phyloP scores from a whole-genome alignment of 169 alveolate species.

The Eimeria sp. region DNA sequence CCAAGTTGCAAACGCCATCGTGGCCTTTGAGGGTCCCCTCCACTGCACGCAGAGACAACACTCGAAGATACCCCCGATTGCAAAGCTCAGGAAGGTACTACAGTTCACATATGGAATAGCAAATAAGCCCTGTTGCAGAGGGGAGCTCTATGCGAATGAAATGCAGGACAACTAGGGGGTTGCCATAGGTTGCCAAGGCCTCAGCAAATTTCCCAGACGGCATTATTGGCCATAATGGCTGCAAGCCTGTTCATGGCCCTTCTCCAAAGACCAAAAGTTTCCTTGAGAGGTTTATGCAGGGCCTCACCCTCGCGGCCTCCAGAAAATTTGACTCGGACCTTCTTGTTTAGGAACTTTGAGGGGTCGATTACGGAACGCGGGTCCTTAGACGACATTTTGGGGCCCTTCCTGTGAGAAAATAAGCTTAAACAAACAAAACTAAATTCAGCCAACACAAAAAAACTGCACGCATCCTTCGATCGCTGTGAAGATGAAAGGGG shows the following conservation, averaged over 20 bases:
- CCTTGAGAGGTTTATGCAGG: background rate
- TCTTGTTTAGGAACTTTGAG: conserved; percentile 89
- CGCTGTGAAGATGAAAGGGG: background rate
- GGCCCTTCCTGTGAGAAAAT: background rate
- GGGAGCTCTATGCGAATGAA: background rate
- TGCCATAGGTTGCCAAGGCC: background rate
- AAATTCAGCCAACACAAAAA: background rate
- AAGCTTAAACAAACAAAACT: background rate
- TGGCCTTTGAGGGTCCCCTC: conserved; percentile 94
- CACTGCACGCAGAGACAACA: conserved; percentile 84
- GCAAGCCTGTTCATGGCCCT: background rate
- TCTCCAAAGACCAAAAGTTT: background rate
- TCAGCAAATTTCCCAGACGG: background rate
- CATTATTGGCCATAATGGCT: background rate
- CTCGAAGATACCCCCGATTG: background rate
- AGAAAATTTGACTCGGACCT: conserved; percentile 91
- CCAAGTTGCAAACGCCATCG: conserved; percentile 93
- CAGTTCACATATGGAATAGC: background rate
- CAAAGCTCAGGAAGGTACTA: background rate
- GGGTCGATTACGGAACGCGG: conserved; percentile 91
- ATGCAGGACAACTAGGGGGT: background rate
- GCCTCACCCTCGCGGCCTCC: conserved; percentile 94
- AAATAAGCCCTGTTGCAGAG: background rate
- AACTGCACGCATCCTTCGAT: background rate
- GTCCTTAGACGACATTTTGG: conserved; percentile 85